These are phyloP conservation scores for Cladosporium sp. DNA, from an alignment of 2,329 filamentous ascomycete genomes.

Conservation along the genomic window DNA sequence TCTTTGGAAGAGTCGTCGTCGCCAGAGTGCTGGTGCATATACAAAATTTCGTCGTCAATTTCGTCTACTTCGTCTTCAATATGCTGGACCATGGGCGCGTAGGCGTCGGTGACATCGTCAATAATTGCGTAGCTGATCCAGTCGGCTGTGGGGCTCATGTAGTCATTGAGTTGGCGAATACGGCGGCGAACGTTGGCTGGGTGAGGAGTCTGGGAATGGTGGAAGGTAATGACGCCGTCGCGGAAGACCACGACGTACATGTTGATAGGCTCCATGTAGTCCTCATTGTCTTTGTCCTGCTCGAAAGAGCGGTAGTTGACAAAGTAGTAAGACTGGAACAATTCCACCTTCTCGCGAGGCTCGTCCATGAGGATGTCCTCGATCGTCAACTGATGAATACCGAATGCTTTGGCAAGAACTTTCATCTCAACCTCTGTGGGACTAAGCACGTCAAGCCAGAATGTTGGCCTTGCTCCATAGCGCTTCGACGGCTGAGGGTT, in stretches of 20 bases:
- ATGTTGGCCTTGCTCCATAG: conserved; percentile 80
- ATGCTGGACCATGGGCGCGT: conserved; percentile 83
- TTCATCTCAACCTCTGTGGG: conserved; percentile 97
- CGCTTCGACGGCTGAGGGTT: conserved; percentile 35
- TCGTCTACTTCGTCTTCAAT: conserved; percentile 97
- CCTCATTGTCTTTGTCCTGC: conserved; percentile 83
- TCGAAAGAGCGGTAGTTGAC: conserved; percentile 98
- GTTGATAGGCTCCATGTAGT: conserved; percentile 93
- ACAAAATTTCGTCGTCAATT: conserved; percentile 88
- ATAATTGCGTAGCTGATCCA: conserved; percentile 99
- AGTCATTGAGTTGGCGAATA: conserved; percentile 91
- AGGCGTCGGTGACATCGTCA: conserved; percentile 97
- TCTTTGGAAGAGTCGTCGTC: conserved; percentile 29
- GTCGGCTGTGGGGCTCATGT: conserved; percentile 86
- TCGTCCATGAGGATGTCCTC: conserved; percentile 98
- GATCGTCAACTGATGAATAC: conserved; percentile 90
- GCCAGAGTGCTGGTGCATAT: conserved; percentile 65
- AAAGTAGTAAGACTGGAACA: conserved; percentile 98
- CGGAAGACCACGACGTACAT: conserved; percentile 97
- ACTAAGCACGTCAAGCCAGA: conserved; percentile 91
- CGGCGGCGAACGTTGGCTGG: conserved; percentile 92
- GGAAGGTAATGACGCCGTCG: conserved; percentile 92
- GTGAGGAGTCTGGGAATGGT: conserved; percentile 94
- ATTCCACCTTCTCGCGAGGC: conserved; percentile 93
- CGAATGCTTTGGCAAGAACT: conserved; percentile 85